Evolutionary conservation across 305 asterid genomes (phyloP), one percentile per base, ranked within the genome.

Genomic region (Fraxinus platypoda): DNA sequence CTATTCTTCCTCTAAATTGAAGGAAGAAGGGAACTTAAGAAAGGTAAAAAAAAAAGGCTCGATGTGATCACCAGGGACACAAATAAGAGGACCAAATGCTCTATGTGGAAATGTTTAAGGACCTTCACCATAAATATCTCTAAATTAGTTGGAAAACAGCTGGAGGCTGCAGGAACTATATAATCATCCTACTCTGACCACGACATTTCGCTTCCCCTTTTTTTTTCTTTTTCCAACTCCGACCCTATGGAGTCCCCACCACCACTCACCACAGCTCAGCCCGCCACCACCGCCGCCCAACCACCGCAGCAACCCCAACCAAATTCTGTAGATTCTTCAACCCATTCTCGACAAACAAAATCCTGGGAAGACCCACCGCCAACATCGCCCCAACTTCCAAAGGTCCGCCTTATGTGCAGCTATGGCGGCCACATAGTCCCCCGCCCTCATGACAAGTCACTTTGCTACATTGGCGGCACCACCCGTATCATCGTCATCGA

Each of bases 391-490:
- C 76, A 3, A 41, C 84, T 80, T 33, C 91, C 64, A 81, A 93
- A 91, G 81, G 89, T 95, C 85, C 98, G 97, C 11, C 88, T 95
- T 21, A 94, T 95, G 98, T 93, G 98, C 89, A 94, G 98, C 86
- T 94, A 92, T 72, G 95, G 94, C 54, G 97, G 98, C 3, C 97
- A 93, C 84, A 95, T 95, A 82, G 86, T 95, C 80, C 98, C 98
- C 72, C 94, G 98, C 23, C 98, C 98, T 6, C 97, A 92, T 87
- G 97, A 95, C 77, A 95, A 93, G 85, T 83, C 93, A 11, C 93
- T 94, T 4, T 94, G 94, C 85, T 95, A 95, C 88, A 87, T 92
- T 84, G 98, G 98, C 71, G 98, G 98, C 2, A 96, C 94, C 83
- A 95, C 98, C n/a, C 94, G 97, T 3, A 95, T 95, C 79, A 83